Base-by-base conservation (phyloP, 164 flowering plant genomes). In the Berberis thunbergii region DNA sequence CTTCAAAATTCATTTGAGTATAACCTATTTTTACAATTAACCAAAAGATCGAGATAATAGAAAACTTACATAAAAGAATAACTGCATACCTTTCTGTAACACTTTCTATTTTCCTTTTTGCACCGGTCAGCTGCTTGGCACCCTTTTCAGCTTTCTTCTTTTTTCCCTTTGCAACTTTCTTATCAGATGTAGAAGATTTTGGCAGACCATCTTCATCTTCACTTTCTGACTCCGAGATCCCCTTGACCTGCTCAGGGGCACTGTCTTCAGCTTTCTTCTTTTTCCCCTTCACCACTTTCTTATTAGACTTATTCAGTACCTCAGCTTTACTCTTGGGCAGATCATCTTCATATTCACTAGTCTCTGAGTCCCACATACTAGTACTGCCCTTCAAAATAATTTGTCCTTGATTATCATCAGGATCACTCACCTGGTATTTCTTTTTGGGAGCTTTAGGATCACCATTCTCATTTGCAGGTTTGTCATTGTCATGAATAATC, bases 311-410 rank as follows among this genome's bases (percentile, higher is more conserved):
- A 45, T 67, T 69, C 49, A 71, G 69, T 61, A 59, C 66, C 46
- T 44, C 61, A 41, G 42, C 41, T n/a, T 74, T n/a, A 54, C 84
- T 67, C 62, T 79, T 60, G 39, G 97, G 97, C 70, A 93, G 90
- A 11, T 97, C 97, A 78, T 93, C 98, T 80, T 93, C 98, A 80
- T 94, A 97, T 77, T 94, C 98, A 72, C 89, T 26, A 26, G 26
- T 88, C 66, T 81, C 97, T 60, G 82, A 53, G 46, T 69, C 72
- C 41, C 75, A 69, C 44, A 49, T 65, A 59, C 62, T 63, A 57
- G 68, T 48, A 44, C 42, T 63, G 43, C 69, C 70, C 71, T 70
- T 84, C 49, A 64, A 71, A 64, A 83, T 84, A 72, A 81, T 76
- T 74, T 80, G 86, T 4, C 44, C 46, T 39, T 79, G 64, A 54